phyloP scores from a whole-genome alignment of 441 rosid species.

The Corymbia calophylla region DNA sequence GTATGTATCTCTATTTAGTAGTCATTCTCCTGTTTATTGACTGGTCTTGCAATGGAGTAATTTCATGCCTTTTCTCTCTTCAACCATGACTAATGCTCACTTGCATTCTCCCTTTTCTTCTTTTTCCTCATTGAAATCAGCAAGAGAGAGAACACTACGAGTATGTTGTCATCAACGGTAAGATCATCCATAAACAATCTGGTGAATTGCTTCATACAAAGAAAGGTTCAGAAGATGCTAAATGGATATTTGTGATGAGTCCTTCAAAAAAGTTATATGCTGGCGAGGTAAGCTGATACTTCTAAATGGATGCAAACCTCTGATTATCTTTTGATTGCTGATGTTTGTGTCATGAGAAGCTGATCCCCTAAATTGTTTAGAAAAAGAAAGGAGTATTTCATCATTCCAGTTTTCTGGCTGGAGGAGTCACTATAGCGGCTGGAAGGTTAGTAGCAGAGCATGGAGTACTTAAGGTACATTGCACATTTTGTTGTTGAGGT shows the following conservation, averaged over 20 bases:
- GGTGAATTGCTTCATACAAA: constrained; percentile 47
- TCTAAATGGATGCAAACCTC: neutral
- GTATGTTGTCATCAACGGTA: constrained; percentile 50
- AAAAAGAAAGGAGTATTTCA: constrained; percentile 91
- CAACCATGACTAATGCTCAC: neutral
- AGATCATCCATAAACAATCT: constrained; percentile 51
- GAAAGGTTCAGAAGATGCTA: constrained; percentile 31
- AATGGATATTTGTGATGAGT: constrained; percentile 92
- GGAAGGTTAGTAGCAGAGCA: constrained; percentile 66
- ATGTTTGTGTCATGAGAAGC: neutral
- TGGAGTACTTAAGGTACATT: constrained; percentile 68
- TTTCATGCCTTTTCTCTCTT: neutral
- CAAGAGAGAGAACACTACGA: constrained; percentile 85
- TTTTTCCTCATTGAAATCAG: constrained; percentile 25
- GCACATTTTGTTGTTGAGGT: neutral
- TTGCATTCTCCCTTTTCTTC: neutral
- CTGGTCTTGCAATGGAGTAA: neutral
- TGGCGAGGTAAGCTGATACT: constrained; percentile 45
- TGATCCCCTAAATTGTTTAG: constrained; percentile 26
- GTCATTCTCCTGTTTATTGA: neutral
- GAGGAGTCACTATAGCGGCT: constrained; percentile 87
- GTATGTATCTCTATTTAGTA: constrained; percentile 30
- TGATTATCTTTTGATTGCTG: neutral
- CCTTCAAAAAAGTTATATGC: constrained; percentile 64
- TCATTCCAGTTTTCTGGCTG: constrained; percentile 95